Evolutionary conservation across 306 rosid genomes (phyloP).

Genomic region (Lathyrus oleraceus): DNA sequence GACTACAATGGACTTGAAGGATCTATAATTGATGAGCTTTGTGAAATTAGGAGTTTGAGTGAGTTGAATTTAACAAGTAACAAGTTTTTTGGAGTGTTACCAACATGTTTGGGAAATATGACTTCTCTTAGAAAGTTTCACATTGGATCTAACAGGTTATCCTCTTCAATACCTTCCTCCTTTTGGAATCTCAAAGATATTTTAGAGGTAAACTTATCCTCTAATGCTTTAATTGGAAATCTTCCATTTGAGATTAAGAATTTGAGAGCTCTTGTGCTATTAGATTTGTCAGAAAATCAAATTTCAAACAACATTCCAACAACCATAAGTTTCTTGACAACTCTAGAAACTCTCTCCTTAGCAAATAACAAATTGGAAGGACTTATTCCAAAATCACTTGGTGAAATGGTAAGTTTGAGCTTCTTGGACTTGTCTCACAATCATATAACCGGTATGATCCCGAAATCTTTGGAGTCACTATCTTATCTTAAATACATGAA

Average conservation of each 20-base stretch:
- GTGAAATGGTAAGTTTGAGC: conserved; percentile 29
- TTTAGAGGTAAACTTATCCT: conserved; percentile 24
- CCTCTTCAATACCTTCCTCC: conserved; percentile 31
- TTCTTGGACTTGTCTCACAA: conserved; percentile 37
- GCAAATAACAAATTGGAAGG: conserved; percentile 38
- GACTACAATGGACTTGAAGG: conserved; percentile 30
- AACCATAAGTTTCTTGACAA: conserved; percentile 17
- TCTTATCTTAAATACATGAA: conserved; percentile 29
- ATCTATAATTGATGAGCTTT: conserved; percentile 29
- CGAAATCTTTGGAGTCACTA: conserved; percentile 42
- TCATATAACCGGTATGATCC: conserved; percentile 35
- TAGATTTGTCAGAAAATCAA: conserved; percentile 36
- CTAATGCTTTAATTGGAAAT: conserved; percentile 35
- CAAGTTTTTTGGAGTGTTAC: conserved; percentile 34
- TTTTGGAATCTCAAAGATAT: conserved; percentile 38
- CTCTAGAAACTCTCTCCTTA: conserved; percentile 34
- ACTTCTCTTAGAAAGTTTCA: conserved; percentile 29
- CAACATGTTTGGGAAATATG: conserved; percentile 46
- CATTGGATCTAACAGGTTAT: conserved; percentile 32
- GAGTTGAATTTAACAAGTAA: conserved; percentile 22
- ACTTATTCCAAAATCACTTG: conserved; percentile 35
- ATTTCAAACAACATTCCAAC: conserved; percentile 38
- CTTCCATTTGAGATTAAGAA: conserved; percentile 31
- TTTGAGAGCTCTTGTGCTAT: neutral
- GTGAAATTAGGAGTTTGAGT: conserved; percentile 32